Base-by-base conservation (phyloP, 768 basidiomycete genomes). In the Candolleomyces efflorescens region DNA sequence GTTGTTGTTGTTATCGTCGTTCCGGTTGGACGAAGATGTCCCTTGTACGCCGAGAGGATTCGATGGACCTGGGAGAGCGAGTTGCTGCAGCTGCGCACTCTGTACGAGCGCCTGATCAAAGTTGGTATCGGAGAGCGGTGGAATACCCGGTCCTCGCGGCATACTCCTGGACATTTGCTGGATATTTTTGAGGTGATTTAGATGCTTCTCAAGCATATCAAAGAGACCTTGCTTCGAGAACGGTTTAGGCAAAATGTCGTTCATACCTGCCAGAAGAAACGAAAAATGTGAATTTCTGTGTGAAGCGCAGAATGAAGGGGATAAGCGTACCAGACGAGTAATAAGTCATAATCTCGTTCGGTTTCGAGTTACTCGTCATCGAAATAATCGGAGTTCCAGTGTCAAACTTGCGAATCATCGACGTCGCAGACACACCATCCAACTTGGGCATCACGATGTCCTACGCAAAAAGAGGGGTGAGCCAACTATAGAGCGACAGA, bases 361-460 rank as follows among this genome's bases (percentile, higher is more conserved):
- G 94, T 64, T 92, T 90, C 55, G 91, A 92, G 70, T 94, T 96
- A 66, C 86, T 89, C 53, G 95, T 98, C 96, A 98, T 98, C 22
- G 94, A 96, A 62, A 98, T 97, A 69, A 98, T 98, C 4, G 96
- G 96, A 43, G 95, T 97, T 76, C 87, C 89, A 58, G 86, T 85
- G 74, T 98, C 94, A 68, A 98, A 98, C 73, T 94, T 92, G 17
- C 96, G 82, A 63, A 98, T 97, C 64, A 98, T 71, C 57, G 87
- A 92, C 38, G 96, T 98, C 10, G 96, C 96, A 3, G 88, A 87
- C 24, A 94, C 85, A 26, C 94, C 93, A 61, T 94, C 87, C 64
- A 92, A 75, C 68, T 90, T 89, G 2, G 90, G 87, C 90, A 98
- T 96, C 59, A 97, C 92, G 60, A 98, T 97, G 65, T 98, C 96